Evolutionary conservation across 23 red algal genomes (phyloP).

Genomic region (Pyropia yezoensis): DNA sequence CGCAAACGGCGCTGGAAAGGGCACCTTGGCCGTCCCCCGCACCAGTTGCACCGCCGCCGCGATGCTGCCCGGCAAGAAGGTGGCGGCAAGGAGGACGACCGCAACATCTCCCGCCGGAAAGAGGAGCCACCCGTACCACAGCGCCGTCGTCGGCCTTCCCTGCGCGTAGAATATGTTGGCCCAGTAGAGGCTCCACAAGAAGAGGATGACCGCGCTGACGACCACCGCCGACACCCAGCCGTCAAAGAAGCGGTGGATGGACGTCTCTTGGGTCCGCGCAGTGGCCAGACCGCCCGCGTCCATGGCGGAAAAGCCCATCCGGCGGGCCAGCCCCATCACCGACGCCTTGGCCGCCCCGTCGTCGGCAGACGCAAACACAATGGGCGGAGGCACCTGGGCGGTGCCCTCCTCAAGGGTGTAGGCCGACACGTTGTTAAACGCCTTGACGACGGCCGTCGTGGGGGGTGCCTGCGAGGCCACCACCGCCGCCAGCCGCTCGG

Average conservation of each 20-base stretch:
- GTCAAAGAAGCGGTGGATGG: slow-evolving; percentile 35
- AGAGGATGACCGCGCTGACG: slow-evolving; percentile 16
- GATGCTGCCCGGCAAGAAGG: slow-evolving; percentile 35
- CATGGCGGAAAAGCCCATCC: slow-evolving; percentile 12
- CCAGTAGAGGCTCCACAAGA: slow-evolving; percentile 20
- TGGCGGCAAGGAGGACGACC: slow-evolving; percentile 15
- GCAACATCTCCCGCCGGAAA: slow-evolving; percentile 1
- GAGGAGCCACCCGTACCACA: neutral
- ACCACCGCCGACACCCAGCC: slow-evolving; percentile 17
- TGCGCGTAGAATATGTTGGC: slow-evolving; percentile 3
- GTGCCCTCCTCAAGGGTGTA: slow-evolving; percentile 7
- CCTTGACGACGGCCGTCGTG: slow-evolving; percentile 28
- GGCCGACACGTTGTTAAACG: slow-evolving; percentile 62
- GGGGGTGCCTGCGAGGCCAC: no score
- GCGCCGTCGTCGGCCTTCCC: slow-evolving; percentile 14
- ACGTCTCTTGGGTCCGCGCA: slow-evolving; percentile 15
- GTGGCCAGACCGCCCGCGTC: slow-evolving; percentile 15
- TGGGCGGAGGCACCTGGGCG: neutral
- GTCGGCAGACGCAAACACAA: slow-evolving; percentile 3
- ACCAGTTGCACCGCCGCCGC: slow-evolving; percentile 10
- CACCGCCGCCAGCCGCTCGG: no score
- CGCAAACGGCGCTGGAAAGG: slow-evolving; percentile 9
- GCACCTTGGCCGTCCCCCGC: slow-evolving; percentile 4
- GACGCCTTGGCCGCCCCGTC: slow-evolving; percentile 4
- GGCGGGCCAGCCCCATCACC: slow-evolving; percentile 4